Evolutionary conservation across 371 early-diverging fungal genomes (phyloP).

Genomic region (Circinella minor): DNA sequence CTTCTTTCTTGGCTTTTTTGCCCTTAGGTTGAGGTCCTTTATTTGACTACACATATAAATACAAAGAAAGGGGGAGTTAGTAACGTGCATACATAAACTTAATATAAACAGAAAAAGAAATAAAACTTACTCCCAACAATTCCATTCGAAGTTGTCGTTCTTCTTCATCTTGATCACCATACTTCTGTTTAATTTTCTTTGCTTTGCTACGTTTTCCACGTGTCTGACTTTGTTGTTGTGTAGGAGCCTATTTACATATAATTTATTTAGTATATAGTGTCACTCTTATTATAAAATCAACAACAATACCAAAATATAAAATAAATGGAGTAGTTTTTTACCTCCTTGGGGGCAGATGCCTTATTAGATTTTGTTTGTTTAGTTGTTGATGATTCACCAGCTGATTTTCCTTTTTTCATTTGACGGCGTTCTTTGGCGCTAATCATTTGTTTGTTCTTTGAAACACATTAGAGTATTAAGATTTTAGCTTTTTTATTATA

Average conservation of each 20-base stretch:
- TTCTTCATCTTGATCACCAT: slow-evolving; percentile 94
- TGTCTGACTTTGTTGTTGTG: slow-evolving; percentile 42
- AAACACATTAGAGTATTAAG: too few relatives aligned
- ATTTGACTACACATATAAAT: slow-evolving; percentile 48
- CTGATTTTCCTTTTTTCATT: slow-evolving; percentile 63
- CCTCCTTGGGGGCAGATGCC: slow-evolving; percentile 19
- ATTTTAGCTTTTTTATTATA: too few relatives aligned
- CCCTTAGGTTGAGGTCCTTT: slow-evolving; percentile 78
- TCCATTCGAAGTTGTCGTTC: slow-evolving; percentile 84
- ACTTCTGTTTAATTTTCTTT: slow-evolving; percentile 91
- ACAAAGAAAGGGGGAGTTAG: too few relatives aligned
- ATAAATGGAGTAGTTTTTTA: slow-evolving; percentile 1
- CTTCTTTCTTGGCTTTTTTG: slow-evolving; percentile 70
- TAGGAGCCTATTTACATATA: not conserved
- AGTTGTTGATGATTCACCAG: slow-evolving; percentile 8
- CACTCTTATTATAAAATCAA: too few relatives aligned
- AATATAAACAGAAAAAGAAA: too few relatives aligned
- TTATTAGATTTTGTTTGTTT: slow-evolving; percentile 16
- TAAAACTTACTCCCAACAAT: slow-evolving; percentile 70
- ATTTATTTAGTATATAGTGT: too few relatives aligned
- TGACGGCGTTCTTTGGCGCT: slow-evolving; percentile 81
- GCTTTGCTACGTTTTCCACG: slow-evolving; percentile 90
- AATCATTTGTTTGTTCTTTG: slow-evolving; percentile 53
- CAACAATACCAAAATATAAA: not conserved
- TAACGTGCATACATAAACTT: too few relatives aligned